A percentile compares a stretch with the other conserved stretches of the same genome.
These are phyloP conservation scores for Camelina sativa DNA, from an alignment of 345 rosid genomes.

Conservation along the genomic window DNA sequence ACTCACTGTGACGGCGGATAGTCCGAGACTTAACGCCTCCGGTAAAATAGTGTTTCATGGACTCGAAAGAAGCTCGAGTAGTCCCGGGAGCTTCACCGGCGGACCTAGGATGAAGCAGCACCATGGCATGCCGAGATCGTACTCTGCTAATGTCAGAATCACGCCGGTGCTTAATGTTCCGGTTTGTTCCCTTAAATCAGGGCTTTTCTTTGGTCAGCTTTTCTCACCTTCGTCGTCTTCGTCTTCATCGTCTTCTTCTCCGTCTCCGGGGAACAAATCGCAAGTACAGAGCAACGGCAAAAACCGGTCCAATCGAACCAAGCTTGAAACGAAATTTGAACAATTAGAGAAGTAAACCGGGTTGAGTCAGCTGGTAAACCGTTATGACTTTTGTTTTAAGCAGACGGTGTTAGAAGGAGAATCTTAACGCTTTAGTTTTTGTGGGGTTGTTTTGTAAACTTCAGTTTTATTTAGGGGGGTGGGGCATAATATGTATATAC, in stretches of 20 bases:
- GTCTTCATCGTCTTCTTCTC: slow-evolving; percentile 36
- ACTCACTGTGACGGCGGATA: slow-evolving; percentile 74
- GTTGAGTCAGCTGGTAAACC: neutral
- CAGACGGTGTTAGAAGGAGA: neutral
- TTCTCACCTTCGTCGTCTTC: slow-evolving; percentile 60
- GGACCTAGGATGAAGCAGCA: slow-evolving; percentile 71
- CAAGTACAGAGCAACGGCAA: slow-evolving; percentile 42
- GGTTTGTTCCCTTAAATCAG: slow-evolving; percentile 58
- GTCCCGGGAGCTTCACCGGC: slow-evolving; percentile 94
- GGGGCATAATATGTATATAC: slow-evolving; percentile 36
- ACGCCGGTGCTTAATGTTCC: slow-evolving; percentile 89
- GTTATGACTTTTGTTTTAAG: slow-evolving; percentile 9
- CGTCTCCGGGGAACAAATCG: slow-evolving; percentile 32
- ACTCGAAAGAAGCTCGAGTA: slow-evolving; percentile 93
- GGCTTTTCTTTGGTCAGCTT: slow-evolving; percentile 60
- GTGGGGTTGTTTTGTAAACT: slow-evolving; percentile 18
- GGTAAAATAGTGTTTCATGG: slow-evolving; percentile 90
- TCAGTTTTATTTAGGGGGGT: slow-evolving; percentile 4
- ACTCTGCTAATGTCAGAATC: slow-evolving; percentile 81
- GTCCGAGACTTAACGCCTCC: slow-evolving; percentile 91
- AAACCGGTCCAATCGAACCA: slow-evolving; percentile 46
- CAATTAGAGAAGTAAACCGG: slow-evolving; percentile 26
- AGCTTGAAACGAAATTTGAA: slow-evolving; percentile 45
- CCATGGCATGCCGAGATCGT: slow-evolving; percentile 89
- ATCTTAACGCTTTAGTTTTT: slow-evolving; percentile 10